These are phyloP conservation scores for Nigrospora osmanthi DNA, from an alignment of 2,329 filamentous ascomycete species.

Conservation along the genomic window DNA sequence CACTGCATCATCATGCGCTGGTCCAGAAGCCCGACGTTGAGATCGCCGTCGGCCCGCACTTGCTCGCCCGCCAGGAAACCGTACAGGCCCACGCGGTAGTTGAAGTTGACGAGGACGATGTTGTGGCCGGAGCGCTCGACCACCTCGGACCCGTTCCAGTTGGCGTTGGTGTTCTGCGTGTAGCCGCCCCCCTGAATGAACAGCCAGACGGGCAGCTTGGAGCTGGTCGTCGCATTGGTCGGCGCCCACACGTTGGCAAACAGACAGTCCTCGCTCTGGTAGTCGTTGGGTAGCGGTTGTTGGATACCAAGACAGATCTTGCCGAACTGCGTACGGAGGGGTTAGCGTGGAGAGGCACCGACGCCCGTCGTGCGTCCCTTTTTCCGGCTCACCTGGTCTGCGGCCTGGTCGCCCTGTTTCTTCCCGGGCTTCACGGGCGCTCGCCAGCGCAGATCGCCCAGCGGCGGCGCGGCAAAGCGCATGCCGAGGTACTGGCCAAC, in stretches of 20 bases:
- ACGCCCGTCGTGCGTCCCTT: not conserved
- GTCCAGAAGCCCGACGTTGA: slow-evolving; percentile 59
- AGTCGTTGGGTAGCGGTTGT: slow-evolving; percentile 17
- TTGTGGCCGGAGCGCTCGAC: slow-evolving; percentile 33
- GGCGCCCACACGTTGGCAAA: slow-evolving; percentile 38
- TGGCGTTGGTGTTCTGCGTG: slow-evolving; percentile 36
- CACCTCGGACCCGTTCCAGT: slow-evolving; percentile 41
- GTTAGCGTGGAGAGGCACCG: not conserved
- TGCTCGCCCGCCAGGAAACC: slow-evolving; percentile 55
- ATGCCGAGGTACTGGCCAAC: slow-evolving; percentile 38
- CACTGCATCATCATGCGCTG: slow-evolving; percentile 53
- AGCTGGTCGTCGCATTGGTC: slow-evolving; percentile 24
- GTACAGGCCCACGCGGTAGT: slow-evolving; percentile 54
- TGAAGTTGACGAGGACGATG: slow-evolving; percentile 52
- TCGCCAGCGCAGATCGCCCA: slow-evolving; percentile 40
- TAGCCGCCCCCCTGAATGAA: slow-evolving; percentile 38
- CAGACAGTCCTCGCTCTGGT: slow-evolving; percentile 32
- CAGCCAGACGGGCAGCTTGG: slow-evolving; percentile 44
- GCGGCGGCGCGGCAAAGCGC: slow-evolving; percentile 44
- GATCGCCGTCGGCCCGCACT: slow-evolving; percentile 43
- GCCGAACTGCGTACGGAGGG: slow-evolving; percentile 25
- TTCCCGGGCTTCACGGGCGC: slow-evolving; percentile 35
- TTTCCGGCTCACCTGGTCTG: slow-evolving; percentile 25
- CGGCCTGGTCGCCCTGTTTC: slow-evolving; percentile 23
- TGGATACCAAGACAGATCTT: slow-evolving; percentile 35